phyloP scores from a whole-genome alignment of 1,284 basidiomycete species.

The Marasmius tenuissimus region DNA sequence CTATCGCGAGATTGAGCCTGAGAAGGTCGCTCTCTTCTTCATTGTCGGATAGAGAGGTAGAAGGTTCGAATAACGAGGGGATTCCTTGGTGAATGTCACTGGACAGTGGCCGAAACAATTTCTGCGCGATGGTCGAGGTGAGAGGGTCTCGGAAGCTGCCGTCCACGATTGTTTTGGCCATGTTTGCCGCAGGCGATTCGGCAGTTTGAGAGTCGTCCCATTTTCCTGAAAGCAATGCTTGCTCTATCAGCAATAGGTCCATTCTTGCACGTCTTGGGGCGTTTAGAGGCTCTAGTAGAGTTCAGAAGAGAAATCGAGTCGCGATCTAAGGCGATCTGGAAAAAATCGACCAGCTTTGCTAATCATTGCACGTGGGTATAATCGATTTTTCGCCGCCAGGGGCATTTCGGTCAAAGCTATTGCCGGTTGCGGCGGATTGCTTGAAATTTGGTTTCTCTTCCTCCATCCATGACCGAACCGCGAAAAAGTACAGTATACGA shows the following conservation, averaged over 20 bases:
- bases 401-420: background rate
- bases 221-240: slow-evolving; percentile 48
- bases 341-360: slow-evolving; percentile 15
- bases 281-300: background rate
- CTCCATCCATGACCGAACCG: slow-evolving; percentile 3
- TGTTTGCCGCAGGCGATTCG: slow-evolving; percentile 22
- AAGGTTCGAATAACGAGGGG: slow-evolving; percentile 22
- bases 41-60: slow-evolving; percentile 20
- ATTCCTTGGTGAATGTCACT: slow-evolving; percentile 29
- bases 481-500: slow-evolving; percentile 49
- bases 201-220: slow-evolving; percentile 37
- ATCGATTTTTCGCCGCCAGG: background rate
- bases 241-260: slow-evolving; percentile 42
- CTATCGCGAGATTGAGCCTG: slow-evolving; percentile 69
- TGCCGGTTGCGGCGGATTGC: background rate
- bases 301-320: background rate
- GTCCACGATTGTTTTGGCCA: slow-evolving; percentile 45
- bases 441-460: background rate
- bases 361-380: background rate
- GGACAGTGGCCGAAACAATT: slow-evolving; percentile 39
- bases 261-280: slow-evolving; percentile 1
- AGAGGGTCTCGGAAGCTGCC: slow-evolving; percentile 51
- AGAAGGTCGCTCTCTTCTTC: slow-evolving; percentile 47
- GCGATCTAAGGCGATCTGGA: background rate
- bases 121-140: slow-evolving; percentile 46